Percentiles rank a stretch among this genome's conserved stretches.
phyloP scores from a whole-genome alignment of 2,329 filamentous ascomycete genomes.

The Fusarium sp. region DNA sequence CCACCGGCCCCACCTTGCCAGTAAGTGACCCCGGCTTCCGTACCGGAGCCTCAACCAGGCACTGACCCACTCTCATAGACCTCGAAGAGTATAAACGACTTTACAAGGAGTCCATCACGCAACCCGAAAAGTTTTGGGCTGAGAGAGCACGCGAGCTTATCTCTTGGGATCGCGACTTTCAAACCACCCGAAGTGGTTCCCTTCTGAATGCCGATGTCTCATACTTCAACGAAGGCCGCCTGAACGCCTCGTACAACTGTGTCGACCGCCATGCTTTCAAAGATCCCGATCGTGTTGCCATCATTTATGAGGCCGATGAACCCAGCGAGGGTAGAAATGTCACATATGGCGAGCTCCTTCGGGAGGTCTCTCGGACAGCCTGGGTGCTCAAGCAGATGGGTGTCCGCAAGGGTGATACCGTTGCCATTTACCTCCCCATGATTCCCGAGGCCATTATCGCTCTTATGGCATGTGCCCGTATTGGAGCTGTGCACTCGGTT shows the following conservation, averaged over 20 bases:
- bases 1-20: conserved; percentile 74
- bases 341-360: conserved; percentile 92
- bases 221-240: conserved; percentile 93
- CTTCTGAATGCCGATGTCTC: conserved; percentile 85
- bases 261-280: conserved; percentile 97
- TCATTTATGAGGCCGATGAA: conserved; percentile 99
- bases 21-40: conserved; percentile 60
- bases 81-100: conserved; percentile 76
- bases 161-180: conserved; percentile 90
- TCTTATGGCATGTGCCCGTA: conserved; percentile 90
- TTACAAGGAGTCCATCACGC: conserved; percentile 87
- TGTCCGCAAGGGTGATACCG: conserved; percentile 95
- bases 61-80: conserved; percentile 57
- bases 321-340: conserved; percentile 86
- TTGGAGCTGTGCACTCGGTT: conserved; percentile 96
- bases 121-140: conserved; percentile 92
- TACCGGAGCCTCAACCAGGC: conserved; percentile 46
- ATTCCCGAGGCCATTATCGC: conserved; percentile 95
- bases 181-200: conserved; percentile 85
- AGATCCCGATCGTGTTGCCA: conserved; percentile 91
- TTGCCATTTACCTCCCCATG: conserved; percentile 98
- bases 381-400: conserved; percentile 95
- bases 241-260: conserved; percentile 98
- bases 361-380: conserved; percentile 88
- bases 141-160: conserved; percentile 87